Percentiles rank a stretch among this genome's conserved stretches.
phyloP scores from a whole-genome alignment of 768 basidiomycete species.

The Dacryopinax spathularia region DNA sequence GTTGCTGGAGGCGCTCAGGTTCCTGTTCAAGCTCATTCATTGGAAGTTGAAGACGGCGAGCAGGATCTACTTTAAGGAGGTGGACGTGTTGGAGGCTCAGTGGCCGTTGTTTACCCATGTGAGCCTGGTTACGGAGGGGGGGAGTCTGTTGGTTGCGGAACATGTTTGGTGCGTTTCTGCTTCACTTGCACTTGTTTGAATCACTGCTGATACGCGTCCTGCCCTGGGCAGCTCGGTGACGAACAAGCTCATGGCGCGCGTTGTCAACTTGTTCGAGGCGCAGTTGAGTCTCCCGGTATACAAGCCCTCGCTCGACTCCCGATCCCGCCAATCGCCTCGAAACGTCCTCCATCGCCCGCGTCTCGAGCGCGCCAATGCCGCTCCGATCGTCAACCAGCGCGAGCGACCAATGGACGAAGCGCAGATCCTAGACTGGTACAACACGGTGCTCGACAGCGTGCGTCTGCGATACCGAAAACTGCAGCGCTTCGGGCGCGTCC shows the following conservation, averaged over 20 bases:
- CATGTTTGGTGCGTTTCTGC: slow-evolving; percentile 66
- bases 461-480: slow-evolving; percentile 83
- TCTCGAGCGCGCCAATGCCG: neutral
- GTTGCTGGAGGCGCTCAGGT: slow-evolving; percentile 69
- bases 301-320: slow-evolving; percentile 3
- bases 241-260: slow-evolving; percentile 82
- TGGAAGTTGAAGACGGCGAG: slow-evolving; percentile 90
- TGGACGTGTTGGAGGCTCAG: slow-evolving; percentile 91
- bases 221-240: slow-evolving; percentile 55
- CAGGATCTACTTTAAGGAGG: slow-evolving; percentile 94
- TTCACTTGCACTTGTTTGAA: neutral
- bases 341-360: neutral
- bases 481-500: slow-evolving; percentile 71
- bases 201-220: neutral
- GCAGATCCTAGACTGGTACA: slow-evolving; percentile 78
- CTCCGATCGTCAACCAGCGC: neutral
- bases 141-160: slow-evolving; percentile 83
- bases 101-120: slow-evolving; percentile 93
- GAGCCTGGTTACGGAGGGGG: slow-evolving; percentile 71
- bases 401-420: slow-evolving; percentile 50
- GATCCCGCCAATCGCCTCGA: neutral
- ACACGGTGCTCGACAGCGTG: slow-evolving; percentile 85
- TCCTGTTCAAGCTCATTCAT: slow-evolving; percentile 87
- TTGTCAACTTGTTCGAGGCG: slow-evolving; percentile 86
- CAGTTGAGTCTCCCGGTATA: slow-evolving; percentile 50